phyloP scores from a whole-genome alignment of 306 rosid genomes.

The Dryas octopetala region DNA sequence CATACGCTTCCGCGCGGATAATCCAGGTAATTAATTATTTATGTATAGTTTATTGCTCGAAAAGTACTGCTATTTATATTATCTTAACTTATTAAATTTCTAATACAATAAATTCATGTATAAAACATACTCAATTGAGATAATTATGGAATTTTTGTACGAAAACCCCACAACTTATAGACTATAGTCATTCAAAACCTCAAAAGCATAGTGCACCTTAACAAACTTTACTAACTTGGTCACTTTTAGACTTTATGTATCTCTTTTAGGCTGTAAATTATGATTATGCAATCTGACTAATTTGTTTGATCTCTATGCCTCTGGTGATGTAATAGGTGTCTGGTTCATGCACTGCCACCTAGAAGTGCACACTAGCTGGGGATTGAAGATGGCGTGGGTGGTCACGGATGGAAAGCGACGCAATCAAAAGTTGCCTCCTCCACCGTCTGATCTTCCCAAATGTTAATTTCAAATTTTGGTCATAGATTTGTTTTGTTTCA shows the following conservation, averaged over 20 bases:
- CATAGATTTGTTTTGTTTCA: not conserved
- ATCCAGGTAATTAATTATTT: constrained; percentile 47
- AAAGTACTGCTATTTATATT: no score
- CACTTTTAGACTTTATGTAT: no score
- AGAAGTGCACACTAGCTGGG: constrained; percentile 86
- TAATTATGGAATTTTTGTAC: no score
- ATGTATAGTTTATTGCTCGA: no score
- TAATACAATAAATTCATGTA: no score
- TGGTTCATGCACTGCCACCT: constrained; percentile 90
- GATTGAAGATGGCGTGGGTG: constrained; percentile 81
- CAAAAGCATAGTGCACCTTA: not conserved
- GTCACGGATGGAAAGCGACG: constrained; percentile 59
- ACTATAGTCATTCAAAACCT: no score
- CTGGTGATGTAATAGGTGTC: constrained; percentile 44
- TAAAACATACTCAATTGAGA: no score
- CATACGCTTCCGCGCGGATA: constrained; percentile 59
- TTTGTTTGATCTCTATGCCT: not conserved
- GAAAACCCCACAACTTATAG: no score
- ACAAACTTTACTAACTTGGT: not conserved
- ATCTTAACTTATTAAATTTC: no score
- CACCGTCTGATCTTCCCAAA: constrained; percentile 78
- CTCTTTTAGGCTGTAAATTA: not conserved
- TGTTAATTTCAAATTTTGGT: constrained; percentile 33
- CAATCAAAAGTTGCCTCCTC: constrained; percentile 74
- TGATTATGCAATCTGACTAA: not conserved